Evolutionary conservation across 306 rosid genomes (phyloP).

Genomic region (Castanospermum australe): DNA sequence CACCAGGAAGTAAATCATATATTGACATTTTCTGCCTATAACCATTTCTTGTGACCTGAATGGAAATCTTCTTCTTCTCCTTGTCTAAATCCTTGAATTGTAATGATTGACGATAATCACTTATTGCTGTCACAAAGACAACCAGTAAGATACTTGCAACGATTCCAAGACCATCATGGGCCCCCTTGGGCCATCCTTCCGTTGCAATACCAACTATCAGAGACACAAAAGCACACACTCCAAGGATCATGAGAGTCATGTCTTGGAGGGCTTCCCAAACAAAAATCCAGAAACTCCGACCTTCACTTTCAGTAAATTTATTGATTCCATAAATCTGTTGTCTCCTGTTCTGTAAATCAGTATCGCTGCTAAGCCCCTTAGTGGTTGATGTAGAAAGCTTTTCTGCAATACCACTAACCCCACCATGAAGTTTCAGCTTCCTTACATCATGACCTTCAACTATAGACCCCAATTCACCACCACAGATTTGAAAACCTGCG

Average conservation of each 20-base stretch:
- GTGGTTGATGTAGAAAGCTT: constrained; percentile 66
- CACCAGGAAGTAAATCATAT: constrained; percentile 93
- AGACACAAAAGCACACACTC: constrained; percentile 84
- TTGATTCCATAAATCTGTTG: constrained; percentile 70
- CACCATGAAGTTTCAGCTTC: constrained; percentile 79
- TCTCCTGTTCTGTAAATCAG: constrained; percentile 46
- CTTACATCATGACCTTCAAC: constrained; percentile 81
- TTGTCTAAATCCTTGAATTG: constrained; percentile 97
- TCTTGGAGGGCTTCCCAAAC: constrained; percentile 99
- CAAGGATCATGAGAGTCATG: constrained; percentile 96
- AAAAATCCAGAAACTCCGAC: constrained; percentile 74
- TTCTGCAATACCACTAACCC: constrained; percentile 62
- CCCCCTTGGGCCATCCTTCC: constrained; percentile 94
- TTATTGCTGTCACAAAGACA: constrained; percentile 90
- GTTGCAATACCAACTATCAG: constrained; percentile 76
- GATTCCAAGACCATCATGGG: constrained; percentile 97
- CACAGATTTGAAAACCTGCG: constrained; percentile 83
- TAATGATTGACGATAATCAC: constrained; percentile 90
- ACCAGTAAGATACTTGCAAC: constrained; percentile 92
- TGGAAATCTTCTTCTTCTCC: constrained; percentile 87
- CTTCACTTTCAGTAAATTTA: constrained; percentile 71
- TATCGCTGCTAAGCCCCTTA: constrained; percentile 52
- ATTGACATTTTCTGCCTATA: constrained; percentile 92
- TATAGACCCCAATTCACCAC: constrained; percentile 82
- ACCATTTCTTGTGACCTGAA: constrained; percentile 88